Evolutionary conservation across 169 alveolate genomes (phyloP).

Genomic region (Eimeria brunetti): DNA sequence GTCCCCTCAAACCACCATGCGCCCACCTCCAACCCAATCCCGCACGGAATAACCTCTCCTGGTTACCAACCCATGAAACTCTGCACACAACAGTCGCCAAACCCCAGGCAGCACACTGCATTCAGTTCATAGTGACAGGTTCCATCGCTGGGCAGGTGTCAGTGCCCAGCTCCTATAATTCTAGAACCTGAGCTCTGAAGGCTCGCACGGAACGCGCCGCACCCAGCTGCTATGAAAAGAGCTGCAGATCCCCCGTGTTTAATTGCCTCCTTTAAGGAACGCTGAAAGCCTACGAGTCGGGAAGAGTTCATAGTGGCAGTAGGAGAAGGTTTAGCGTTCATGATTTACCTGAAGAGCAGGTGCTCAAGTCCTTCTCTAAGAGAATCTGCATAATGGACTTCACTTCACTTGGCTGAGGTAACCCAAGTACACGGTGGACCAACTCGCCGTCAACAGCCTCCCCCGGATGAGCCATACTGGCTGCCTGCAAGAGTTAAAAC

Average conservation of each 20-base stretch:
- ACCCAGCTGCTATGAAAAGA: neutral
- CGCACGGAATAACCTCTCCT: constrained; percentile 66
- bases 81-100: constrained; percentile 12
- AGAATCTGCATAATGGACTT: constrained; percentile 33
- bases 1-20: neutral
- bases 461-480: constrained; percentile 74
- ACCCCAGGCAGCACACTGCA: neutral
- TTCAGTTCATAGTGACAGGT: neutral
- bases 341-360: constrained; percentile 27
- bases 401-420: constrained; percentile 74
- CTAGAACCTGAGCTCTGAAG: neutral
- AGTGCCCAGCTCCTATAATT: neutral
- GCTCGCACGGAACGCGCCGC: neutral
- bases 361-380: constrained; percentile 28
- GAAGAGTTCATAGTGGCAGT: neutral
- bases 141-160: neutral
- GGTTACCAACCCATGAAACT: constrained; percentile 50
- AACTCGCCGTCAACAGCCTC: constrained; percentile 60
- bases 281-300: neutral
- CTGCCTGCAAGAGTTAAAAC: constrained; percentile 60
- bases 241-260: neutral
- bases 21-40: constrained; percentile 74
- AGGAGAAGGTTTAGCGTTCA: no score
- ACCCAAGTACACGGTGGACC: constrained; percentile 75
- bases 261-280: neutral